Evolutionary conservation across 257 asterid genomes (phyloP), one percentile per base, ranked within the genome.

Genomic region (Phtheirospermum japonicum): DNA sequence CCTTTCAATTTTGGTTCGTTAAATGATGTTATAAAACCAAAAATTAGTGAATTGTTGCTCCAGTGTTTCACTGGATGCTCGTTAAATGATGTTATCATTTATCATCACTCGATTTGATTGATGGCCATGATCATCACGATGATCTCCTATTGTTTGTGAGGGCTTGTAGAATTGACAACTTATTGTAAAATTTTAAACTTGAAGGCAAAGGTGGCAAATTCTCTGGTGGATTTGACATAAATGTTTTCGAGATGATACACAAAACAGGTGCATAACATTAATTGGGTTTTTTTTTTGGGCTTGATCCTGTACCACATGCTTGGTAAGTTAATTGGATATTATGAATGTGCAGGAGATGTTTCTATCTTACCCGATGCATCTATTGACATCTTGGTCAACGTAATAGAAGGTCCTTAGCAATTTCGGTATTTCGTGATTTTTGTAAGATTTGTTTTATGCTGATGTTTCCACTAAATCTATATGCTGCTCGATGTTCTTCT

Each of bases 171-270:
- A 17, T 13, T 57, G 59, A 50, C 17, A 10, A 55, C 75, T 82
- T 74, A 82, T 53, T 69, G 69, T 63, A 34, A 28, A 49, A 45
- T 14, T 57, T 34, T 66, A 53, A 18, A 39, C 46, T 64, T 71
- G 52, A 57, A 93, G 99, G 97, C 63, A 67, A 65, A 7, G 89
- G 86, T 9, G 90, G 97, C 50, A 84, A 36, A 54, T 89, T 93
- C 76, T 89, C 95, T 53, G 97, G 96, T n/a, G 99, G 99, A 57
- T 87, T 87, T 61, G 99, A 93, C 82, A 87, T 93, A 68, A 93
- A 85, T 67, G 97, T 87, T 51, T 89, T 93, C 31, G 89, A 81
- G 58, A 72, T 28, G 30, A 85, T 85, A 58, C 99, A 89, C 62
- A 67, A 72, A 71, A 69, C 86, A 36, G 89, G 98, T 92, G 69